Evolutionary conservation across 164 flowering plant genomes (phyloP), one percentile per base, ranked within the genome.

Genomic region (Amborella trichopoda): DNA sequence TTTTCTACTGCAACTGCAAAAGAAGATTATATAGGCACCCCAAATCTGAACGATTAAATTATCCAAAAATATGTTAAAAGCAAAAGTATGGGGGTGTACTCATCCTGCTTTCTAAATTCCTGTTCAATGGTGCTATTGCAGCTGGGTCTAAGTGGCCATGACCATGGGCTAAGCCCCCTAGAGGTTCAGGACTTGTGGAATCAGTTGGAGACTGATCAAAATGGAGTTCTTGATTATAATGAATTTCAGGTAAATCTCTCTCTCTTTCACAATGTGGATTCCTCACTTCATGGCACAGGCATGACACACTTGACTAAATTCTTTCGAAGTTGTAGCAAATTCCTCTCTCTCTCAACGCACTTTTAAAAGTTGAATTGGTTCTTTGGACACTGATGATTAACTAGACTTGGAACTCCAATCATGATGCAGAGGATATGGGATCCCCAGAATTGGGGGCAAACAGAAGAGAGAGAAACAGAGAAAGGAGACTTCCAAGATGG

Each of bases 361-460:
- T n/a, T n/a, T n/a, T n/a, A n/a, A n/a, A n/a, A n/a, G n/a, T n/a
- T n/a, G n/a, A n/a, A n/a, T n/a, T n/a, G n/a, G n/a, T n/a, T n/a
- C n/a, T n/a, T n/a, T n/a, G n/a, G n/a, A n/a, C n/a, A n/a, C n/a
- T n/a, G n/a, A n/a, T n/a, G n/a, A n/a, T n/a, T n/a, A n/a, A n/a
- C n/a, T n/a, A n/a, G n/a, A n/a, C n/a, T n/a, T n/a, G n/a, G n/a
- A n/a, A n/a, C n/a, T n/a, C n/a, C n/a, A n/a, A n/a, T n/a, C n/a
- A 42, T 68, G 57, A 85, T 85, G 94, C 76, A 68, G 41, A 66
- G 74, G 36, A 82, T 91, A 17, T 87, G 96, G 98, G 69, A 78
- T 33, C 65, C 81, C 1, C 28, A 68, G 14, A 65, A 66, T 63
- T 67, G 68, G 19, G 78, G 69, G 52, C 63, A 63, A 25, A 56